Evolutionary conservation across 805 yeast species (phyloP).

Genomic region (Hanseniaspora singularis): DNA sequence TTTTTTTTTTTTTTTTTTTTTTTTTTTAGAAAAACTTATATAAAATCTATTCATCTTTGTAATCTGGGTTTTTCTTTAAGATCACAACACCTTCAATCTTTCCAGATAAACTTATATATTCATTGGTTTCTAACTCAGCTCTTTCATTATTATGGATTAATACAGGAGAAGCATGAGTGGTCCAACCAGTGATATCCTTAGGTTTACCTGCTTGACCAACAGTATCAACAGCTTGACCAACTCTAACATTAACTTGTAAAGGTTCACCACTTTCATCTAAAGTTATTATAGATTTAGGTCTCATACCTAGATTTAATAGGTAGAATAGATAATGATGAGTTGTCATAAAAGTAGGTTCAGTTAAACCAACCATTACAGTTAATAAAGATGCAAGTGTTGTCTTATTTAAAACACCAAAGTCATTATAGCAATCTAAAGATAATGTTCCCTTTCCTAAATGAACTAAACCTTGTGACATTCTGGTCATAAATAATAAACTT

Average conservation of each 20-base stretch:
- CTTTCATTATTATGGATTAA: slow-evolving; percentile 86
- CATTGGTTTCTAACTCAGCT: slow-evolving; percentile 85
- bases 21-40: not conserved
- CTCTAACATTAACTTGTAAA: slow-evolving; percentile 88
- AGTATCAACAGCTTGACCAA: slow-evolving; percentile 96
- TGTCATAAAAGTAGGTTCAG: slow-evolving; percentile 78
- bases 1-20: not conserved
- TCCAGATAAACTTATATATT: slow-evolving; percentile 69
- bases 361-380: slow-evolving; percentile 69
- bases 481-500: slow-evolving; percentile 80
- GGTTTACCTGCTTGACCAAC: slow-evolving; percentile 99
- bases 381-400: slow-evolving; percentile 82
- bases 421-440: slow-evolving; percentile 79
- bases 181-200: slow-evolving; percentile 98
- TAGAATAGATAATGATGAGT: slow-evolving; percentile 74
- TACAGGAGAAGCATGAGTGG: slow-evolving; percentile 95
- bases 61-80: slow-evolving; percentile 80
- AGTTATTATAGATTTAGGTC: slow-evolving; percentile 86
- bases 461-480: slow-evolving; percentile 88
- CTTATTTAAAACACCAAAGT: slow-evolving; percentile 74
- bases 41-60: slow-evolving; percentile 43
- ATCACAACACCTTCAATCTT: slow-evolving; percentile 90
- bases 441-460: slow-evolving; percentile 95
- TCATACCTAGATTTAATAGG: slow-evolving; percentile 75
- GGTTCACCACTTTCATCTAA: slow-evolving; percentile 81